Percentiles rank a stretch among this genome's conserved stretches.
Evolutionary conservation across 306 rosid species (phyloP).

Genomic region (Ochetophila trinervis): DNA sequence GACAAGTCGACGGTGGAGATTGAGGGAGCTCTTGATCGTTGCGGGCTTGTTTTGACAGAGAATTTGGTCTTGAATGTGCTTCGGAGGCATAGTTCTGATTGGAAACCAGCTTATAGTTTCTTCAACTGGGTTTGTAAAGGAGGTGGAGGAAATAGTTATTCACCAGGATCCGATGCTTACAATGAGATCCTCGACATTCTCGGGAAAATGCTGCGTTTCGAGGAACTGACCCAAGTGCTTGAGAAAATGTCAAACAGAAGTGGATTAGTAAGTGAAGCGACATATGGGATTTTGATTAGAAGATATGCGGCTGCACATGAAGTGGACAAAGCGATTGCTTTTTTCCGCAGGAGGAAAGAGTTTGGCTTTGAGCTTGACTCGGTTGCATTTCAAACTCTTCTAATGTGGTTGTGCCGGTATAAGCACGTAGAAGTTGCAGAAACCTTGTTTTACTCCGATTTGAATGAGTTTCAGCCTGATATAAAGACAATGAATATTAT

Average conservation of each 20-base stretch:
- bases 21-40: slow-evolving; percentile 51
- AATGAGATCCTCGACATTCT: slow-evolving; percentile 62
- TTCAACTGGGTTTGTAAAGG: slow-evolving; percentile 60
- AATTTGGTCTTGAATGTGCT: slow-evolving; percentile 59
- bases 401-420: slow-evolving; percentile 70
- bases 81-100: slow-evolving; percentile 60
- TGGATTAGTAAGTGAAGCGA: slow-evolving; percentile 40
- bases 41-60: slow-evolving; percentile 35
- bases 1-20: slow-evolving; percentile 49
- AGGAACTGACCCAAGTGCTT: slow-evolving; percentile 54
- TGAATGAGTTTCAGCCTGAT: slow-evolving; percentile 38
- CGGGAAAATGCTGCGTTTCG: slow-evolving; percentile 50
- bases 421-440: slow-evolving; percentile 79
- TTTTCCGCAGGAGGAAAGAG: slow-evolving; percentile 45
- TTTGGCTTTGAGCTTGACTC: slow-evolving; percentile 45
- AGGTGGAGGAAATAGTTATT: slow-evolving; percentile 10
- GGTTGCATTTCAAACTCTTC: slow-evolving; percentile 49
- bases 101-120: slow-evolving; percentile 59
- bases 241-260: slow-evolving; percentile 60
- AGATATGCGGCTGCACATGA: slow-evolving; percentile 61
- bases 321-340: slow-evolving; percentile 52
- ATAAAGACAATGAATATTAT: slow-evolving; percentile 69
- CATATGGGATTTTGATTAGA: slow-evolving; percentile 43
- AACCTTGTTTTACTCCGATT: slow-evolving; percentile 48
- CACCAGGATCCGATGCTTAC: slow-evolving; percentile 42